Conservation (phyloP, 768 basidiomycete genomes). For the Amyloporia xantha region DNA sequence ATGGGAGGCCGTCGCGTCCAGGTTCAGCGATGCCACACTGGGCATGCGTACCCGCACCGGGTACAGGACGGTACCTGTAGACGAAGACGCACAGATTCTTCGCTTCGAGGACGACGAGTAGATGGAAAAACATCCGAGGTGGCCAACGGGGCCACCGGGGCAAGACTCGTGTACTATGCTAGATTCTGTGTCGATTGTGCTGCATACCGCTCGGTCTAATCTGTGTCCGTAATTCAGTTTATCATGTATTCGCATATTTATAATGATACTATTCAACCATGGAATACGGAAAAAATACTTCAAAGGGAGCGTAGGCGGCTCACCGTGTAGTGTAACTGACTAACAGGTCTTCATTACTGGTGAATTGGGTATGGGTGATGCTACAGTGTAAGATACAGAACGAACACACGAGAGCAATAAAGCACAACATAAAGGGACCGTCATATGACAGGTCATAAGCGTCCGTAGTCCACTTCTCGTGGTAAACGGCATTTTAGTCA, state of each 20-base stretch:
- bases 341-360: background rate
- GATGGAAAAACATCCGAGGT: no score
- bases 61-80: slow-evolving; percentile 66
- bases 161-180: background rate
- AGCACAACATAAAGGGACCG: no score
- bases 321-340: no score
- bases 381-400: background rate
- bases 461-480: no score
- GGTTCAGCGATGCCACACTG: slow-evolving; percentile 31
- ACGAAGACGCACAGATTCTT: slow-evolving; percentile 84
- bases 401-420: background rate
- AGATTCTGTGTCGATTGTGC: background rate
- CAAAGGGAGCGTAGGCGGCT: no score
- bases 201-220: background rate
- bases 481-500: slow-evolving; percentile 42
- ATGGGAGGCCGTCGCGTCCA: slow-evolving; percentile 55
- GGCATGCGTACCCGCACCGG: slow-evolving; percentile 50
- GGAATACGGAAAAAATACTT: no score
- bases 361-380: background rate
- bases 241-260: background rate
- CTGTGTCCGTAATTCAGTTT: background rate
- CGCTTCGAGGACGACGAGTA: slow-evolving; percentile 76
- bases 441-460: no score
- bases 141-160: no score
- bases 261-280: background rate